phyloP scores from a whole-genome alignment of 805 yeast species.

The Candida tammaniensis region DNA sequence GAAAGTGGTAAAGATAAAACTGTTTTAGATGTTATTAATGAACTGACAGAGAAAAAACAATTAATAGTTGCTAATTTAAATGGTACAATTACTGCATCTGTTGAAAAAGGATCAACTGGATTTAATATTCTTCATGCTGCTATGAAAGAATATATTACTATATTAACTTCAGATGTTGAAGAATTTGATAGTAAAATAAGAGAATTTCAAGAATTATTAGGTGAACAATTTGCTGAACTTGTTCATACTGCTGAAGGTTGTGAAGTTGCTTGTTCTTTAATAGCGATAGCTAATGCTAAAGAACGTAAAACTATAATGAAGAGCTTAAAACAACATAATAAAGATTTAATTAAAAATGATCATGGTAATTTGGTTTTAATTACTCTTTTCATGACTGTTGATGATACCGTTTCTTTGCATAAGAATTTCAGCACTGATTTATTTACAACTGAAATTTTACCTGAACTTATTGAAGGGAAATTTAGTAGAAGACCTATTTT shows the following conservation, averaged over 20 bases:
- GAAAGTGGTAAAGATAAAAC: constrained; percentile 64
- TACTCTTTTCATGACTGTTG: constrained; percentile 80
- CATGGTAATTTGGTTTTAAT: constrained; percentile 80
- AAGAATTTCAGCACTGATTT: constrained; percentile 69
- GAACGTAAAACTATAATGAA: constrained; percentile 81
- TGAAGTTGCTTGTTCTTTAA: constrained; percentile 79
- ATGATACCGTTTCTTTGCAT: constrained; percentile 82
- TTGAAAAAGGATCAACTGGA: constrained; percentile 94
- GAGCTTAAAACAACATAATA: constrained; percentile 72
- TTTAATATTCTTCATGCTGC: constrained; percentile 95
- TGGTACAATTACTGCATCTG: constrained; percentile 85
- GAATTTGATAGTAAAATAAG: constrained; percentile 55
- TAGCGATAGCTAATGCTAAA: constrained; percentile 85
- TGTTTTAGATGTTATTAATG: constrained; percentile 63
- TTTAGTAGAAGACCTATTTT: constrained; percentile 86
- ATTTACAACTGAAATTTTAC: constrained; percentile 45
- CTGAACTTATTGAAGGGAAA: constrained; percentile 62
- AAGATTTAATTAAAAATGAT: constrained; percentile 76
- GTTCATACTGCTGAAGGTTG: constrained; percentile 95
- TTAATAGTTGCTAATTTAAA: constrained; percentile 71
- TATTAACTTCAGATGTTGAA: constrained; percentile 54
- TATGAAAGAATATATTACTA: constrained; percentile 81
- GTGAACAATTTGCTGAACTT: constrained; percentile 89
- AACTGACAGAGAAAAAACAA: constrained; percentile 73
- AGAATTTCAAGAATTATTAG: constrained; percentile 77